phyloP scores from a whole-genome alignment of 169 alveolate species.

The Besnoitia besnoiti region DNA sequence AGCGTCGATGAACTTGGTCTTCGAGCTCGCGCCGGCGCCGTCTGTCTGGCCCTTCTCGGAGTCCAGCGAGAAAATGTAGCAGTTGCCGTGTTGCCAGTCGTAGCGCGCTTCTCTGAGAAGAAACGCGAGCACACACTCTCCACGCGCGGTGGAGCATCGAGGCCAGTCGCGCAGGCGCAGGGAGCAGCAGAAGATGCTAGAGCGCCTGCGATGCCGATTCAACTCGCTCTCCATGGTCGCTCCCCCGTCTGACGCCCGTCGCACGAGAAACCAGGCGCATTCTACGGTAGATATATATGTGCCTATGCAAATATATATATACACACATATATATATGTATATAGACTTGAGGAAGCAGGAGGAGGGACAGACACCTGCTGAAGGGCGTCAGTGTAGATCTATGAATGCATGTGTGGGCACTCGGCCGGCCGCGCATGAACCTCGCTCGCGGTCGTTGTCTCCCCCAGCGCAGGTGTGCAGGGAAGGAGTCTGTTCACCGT shows the following conservation, averaged over 20 bases:
- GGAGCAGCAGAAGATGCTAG: no score
- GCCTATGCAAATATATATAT: neutral
- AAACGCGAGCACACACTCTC: neutral
- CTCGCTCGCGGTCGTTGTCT: no score
- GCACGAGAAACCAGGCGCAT: neutral
- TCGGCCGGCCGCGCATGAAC: no score
- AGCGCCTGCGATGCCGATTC: no score
- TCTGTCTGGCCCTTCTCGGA: neutral
- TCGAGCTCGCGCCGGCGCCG: neutral
- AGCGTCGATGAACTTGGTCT: slow-evolving; percentile 43
- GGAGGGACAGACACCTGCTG: no score
- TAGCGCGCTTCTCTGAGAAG: slow-evolving; percentile 38
- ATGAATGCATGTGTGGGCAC: no score
- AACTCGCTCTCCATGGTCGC: no score
- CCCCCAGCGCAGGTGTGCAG: no score
- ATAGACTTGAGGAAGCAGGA: neutral
- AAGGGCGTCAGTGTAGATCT: no score
- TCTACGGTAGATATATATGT: neutral
- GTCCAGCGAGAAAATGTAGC: slow-evolving; percentile 34
- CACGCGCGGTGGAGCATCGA: no score
- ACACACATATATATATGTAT: neutral
- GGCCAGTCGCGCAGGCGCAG: no score
- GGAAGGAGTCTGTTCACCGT: neutral
- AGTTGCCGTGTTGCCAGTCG: slow-evolving; percentile 61
- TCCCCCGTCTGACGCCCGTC: neutral